Base-by-base conservation (phyloP, 2,329 filamentous ascomycete genomes). In the Exophiala spinifera region DNA sequence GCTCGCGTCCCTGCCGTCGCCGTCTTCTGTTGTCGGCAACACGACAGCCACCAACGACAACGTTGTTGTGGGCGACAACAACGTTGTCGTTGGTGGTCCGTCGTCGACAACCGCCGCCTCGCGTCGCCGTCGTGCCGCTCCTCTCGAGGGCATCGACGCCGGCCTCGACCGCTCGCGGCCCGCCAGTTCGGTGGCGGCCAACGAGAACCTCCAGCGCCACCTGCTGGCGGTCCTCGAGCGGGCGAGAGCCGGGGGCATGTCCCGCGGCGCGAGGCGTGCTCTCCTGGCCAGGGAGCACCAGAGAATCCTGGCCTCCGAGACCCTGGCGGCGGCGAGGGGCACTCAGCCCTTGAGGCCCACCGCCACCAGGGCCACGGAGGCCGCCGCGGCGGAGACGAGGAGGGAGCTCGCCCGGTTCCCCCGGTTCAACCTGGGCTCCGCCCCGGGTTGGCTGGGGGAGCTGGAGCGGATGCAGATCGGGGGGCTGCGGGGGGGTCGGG, bases 381-480 rank as follows among this genome's bases (percentile, higher is more conserved):
- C 23, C 4, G 23, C 23, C 23, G 23, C 23, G 23, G 23, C 23
- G n/a, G n/a, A n/a, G 28, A 28, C 3, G 33, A 46, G 14, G 53
- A 46, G 20, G 45, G 23, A 11, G 19, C 28, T 31, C n/a, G n/a
- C n/a, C 28, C 28, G 8, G 10, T 10, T 7, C 28, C 28, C 28
- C 36, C 36, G 23, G 28, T 55, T 58, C 21, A 33, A 46, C 19
- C 51, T 58, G 15, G 56, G 56, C 11, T 25, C n/a, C 4, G 43
- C 46, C 39, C 25, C 31, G 1, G 56, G 56, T 15, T 58, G 49
- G 48, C 4, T 19, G 19, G 56, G 51, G 2, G 48, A 55, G 33
- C 31, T 58, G 45, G 56, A 58, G 45, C 13, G 10, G 14, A 58
- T 58, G 56, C 48, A 55, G 46, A 21, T 44, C 4, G 17, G 49